Evolutionary conservation across 768 basidiomycete genomes (phyloP), one percentile per base, ranked within the genome.

Genomic region (Pilatotrama ljubarskyi): DNA sequence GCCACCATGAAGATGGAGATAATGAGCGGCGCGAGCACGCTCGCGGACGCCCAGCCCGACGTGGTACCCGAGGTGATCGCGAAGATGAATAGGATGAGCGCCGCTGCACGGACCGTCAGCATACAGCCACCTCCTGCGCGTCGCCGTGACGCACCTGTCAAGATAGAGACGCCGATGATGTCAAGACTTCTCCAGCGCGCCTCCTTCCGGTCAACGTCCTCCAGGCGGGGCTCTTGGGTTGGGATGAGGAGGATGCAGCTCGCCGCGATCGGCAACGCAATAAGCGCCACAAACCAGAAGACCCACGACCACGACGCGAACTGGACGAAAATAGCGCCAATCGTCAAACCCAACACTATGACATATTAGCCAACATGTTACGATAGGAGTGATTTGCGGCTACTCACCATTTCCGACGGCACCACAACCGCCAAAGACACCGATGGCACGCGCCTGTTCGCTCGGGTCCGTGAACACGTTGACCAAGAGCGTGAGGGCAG

Each of bases 241-340:
- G 77, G 76, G 32, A 77, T 67, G 56, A 77, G 60, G 61, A 76
- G 59, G 13, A 72, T 42, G 41, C 72, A 72, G 17, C 70, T 14
- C 13, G 57, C 48, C 26, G 72, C 68, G 37, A 76, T 70, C 26
- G 70, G 68, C 17, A 75, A 61, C 38, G 72, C 70, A 38, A 81
- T 64, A 57, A 79, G 72, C 29, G 77, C 75, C 20, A 78, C 73
- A 60, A 80, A 74, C 64, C 75, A 78, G 69, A 82, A 81, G 36
- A 79, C 76, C 80, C 79, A 79, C 15, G 61, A 61, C 77, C 79
- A 80, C 18, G 66, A 68, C 10, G 74, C 70, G 52, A 66, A 72
- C 48, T 73, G 59, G 26, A 76, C 72, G 66, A 77, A 73, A 36
- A 77, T 61, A 10, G 71, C 77, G 46, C 77, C 77, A 18, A 77